Evolutionary conservation across 1,284 basidiomycete genomes (phyloP).

Genomic region (Cryptococcus maquisensis): DNA sequence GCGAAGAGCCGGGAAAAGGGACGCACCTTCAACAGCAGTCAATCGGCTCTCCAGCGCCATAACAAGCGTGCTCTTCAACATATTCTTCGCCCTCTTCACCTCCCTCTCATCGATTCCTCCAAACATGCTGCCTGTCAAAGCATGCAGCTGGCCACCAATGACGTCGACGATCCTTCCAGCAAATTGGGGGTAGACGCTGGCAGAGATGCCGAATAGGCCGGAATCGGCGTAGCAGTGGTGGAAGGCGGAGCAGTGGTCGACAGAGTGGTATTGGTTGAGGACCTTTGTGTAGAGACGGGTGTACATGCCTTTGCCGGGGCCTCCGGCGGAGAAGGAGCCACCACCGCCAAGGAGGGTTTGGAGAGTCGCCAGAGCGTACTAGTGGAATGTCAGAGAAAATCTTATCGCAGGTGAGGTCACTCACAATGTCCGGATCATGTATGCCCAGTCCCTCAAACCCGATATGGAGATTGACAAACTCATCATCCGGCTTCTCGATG

Average conservation of each 20-base stretch:
- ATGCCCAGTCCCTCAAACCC: constrained; percentile 91
- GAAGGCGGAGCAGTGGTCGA: constrained; percentile 97
- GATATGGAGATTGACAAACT: constrained; percentile 91
- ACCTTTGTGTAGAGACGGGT: constrained; percentile 96
- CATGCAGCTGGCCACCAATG: constrained; percentile 70
- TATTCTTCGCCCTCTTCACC: constrained; percentile 86
- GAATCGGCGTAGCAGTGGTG: constrained; percentile 97
- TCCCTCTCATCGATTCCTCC: constrained; percentile 54
- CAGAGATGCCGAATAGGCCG: constrained; percentile 88
- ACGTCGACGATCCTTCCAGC: constrained; percentile 71
- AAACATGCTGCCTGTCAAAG: constrained; percentile 48
- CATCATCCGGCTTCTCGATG: constrained; percentile 60
- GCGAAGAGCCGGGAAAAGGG: neutral
- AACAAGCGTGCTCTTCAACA: constrained; percentile 87
- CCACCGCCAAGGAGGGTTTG: constrained; percentile 94
- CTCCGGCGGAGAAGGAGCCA: constrained; percentile 90
- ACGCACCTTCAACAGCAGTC: constrained; percentile 78
- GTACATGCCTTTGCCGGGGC: constrained; percentile 99
- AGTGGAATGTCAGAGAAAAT: neutral
- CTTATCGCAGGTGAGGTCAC: constrained; percentile 5
- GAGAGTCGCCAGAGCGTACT: constrained; percentile 86
- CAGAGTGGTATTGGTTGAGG: constrained; percentile 86
- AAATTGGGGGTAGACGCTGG: constrained; percentile 71
- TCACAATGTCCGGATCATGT: constrained; percentile 78
- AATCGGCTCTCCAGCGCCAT: constrained; percentile 92